Evolutionary conservation across 495 filamentous ascomycete genomes (phyloP), one percentile per base, ranked within the genome.

Genomic region (Neurospora sp.): DNA sequence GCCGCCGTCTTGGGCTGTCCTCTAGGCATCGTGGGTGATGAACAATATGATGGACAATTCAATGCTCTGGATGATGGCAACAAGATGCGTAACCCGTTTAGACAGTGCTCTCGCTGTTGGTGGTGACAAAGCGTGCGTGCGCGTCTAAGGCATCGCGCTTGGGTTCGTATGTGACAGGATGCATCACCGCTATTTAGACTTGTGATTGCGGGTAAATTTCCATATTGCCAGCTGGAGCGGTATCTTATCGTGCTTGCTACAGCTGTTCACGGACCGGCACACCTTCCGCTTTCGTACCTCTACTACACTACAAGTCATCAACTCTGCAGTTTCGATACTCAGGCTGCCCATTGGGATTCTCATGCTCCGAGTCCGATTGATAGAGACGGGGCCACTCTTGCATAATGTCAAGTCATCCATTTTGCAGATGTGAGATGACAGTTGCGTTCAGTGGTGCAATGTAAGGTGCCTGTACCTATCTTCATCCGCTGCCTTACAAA

Each of bases 171-270:
- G 70, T 27, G 40, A n/a, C 41, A 71, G 10, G 70, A 45, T 41
- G 44, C 41, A 37, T 35, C 39, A 65, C 22, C 31, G 70, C 70
- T 71, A 71, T 65, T 71, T 27, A n/a, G 45, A 71, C 70, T 71
- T 20, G 12, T 1, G n/a, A 16, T 9, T 6, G 35, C n/a, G 44
- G 70, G 44, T 71, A 71, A 71, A 71, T n/a, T 68, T 35, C 70
- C 53, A 65, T 37, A 3, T 18, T 18, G 53, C 31, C 53, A 37
- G 14, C 53, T 65, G 53, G 6, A 1, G 1, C 0, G 10, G 31
- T 65, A 65, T 65, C 53, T 65, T 65, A 65, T 65, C 53, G 12
- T 5, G 1, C 1, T 0, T 0, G 2, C 1, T 16, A 5, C 53
- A 61, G 53, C 53, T 31, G 53, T 61, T 27, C 0, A 0, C 53